Percentiles rank a stretch among this genome's conserved stretches.
Evolutionary conservation across 805 yeast genomes (phyloP).

Genomic region (Saccharomycopsis microspora): DNA sequence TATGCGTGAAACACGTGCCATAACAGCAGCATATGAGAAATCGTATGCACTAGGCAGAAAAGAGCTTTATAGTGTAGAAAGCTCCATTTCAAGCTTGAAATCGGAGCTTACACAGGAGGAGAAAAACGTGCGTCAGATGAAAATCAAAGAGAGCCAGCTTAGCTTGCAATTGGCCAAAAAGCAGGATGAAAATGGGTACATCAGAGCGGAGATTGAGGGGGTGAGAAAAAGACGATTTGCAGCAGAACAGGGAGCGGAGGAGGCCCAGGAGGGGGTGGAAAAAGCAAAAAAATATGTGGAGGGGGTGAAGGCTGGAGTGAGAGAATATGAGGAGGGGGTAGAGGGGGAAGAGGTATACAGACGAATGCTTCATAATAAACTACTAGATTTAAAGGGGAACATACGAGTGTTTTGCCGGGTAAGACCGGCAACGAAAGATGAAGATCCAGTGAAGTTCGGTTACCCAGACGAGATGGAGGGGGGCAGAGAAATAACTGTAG

Average conservation of each 20-base stretch:
- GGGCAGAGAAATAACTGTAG: slow-evolving; percentile 20
- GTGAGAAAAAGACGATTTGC: slow-evolving; percentile 8
- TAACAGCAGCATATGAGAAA: slow-evolving; percentile 15
- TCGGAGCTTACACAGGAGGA: slow-evolving; percentile 3
- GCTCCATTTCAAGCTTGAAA: not conserved
- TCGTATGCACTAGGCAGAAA: slow-evolving; percentile 21
- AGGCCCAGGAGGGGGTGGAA: slow-evolving; percentile 8
- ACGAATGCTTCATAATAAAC: slow-evolving; percentile 53
- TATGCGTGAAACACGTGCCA: not conserved
- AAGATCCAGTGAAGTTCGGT: slow-evolving; percentile 1
- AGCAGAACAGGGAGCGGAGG: slow-evolving; percentile 15
- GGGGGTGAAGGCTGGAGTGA: not conserved
- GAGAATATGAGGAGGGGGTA: slow-evolving; percentile 22
- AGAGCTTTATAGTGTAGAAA: slow-evolving; percentile 23
- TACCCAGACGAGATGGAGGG: slow-evolving; percentile 16
- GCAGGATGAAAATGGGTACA: not conserved
- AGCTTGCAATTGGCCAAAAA: slow-evolving; percentile 8
- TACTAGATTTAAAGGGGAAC: slow-evolving; percentile 86
- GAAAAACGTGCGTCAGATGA: slow-evolving; percentile 14
- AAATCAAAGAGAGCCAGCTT: slow-evolving; percentile 17
- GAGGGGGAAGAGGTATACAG: slow-evolving; percentile 43
- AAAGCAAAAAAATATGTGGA: too few relatives aligned
- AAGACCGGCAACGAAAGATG: slow-evolving; percentile 39
- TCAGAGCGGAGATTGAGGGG: not conserved
- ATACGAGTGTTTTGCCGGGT: slow-evolving; percentile 85